These are phyloP conservation scores for Trypanosoma melophagium DNA, from an alignment of 208 protist species.

Conservation along the genomic window DNA sequence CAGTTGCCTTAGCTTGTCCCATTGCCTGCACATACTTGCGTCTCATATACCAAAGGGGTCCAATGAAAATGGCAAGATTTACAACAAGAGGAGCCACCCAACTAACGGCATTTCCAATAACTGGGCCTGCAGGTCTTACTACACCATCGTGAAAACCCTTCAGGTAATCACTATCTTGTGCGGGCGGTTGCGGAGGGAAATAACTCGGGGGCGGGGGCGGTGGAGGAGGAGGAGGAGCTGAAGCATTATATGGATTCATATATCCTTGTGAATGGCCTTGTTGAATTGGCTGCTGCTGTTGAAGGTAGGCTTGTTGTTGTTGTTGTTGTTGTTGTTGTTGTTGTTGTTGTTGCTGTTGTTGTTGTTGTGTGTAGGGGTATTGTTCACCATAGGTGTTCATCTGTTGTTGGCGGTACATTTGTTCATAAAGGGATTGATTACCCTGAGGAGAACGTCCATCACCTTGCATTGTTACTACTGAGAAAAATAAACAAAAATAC, in stretches of 20 bases:
- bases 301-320: slow-evolving; percentile 6
- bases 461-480: slow-evolving; percentile 17
- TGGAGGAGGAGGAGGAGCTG: slow-evolving; percentile 14
- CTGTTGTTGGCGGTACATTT: slow-evolving; percentile 76
- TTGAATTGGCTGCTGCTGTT: slow-evolving; percentile 25
- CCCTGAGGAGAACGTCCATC: slow-evolving; percentile 20
- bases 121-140: slow-evolving; percentile 57
- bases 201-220: slow-evolving; percentile 21
- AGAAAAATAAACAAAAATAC: slow-evolving; percentile 10
- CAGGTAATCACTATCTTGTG: slow-evolving; percentile 82
- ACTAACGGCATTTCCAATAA: slow-evolving; percentile 70
- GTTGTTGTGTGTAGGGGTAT: slow-evolving; percentile 24
- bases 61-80: slow-evolving; percentile 85
- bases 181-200: slow-evolving; percentile 22
- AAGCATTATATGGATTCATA: slow-evolving; percentile 2
- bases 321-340: slow-evolving; percentile 16
- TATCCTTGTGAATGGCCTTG: background rate
- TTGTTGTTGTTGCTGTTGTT: slow-evolving; percentile 25
- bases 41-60: slow-evolving; percentile 89
- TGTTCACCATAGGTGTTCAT: slow-evolving; percentile 18
- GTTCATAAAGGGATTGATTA: slow-evolving; percentile 71
- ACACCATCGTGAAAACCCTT: slow-evolving; percentile 91
- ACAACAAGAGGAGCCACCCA: slow-evolving; percentile 81
- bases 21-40: slow-evolving; percentile 83
- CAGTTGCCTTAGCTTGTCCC: slow-evolving; percentile 30